Conservation (phyloP, 2,329 filamentous ascomycete species). For the Diatrype stigma region DNA sequence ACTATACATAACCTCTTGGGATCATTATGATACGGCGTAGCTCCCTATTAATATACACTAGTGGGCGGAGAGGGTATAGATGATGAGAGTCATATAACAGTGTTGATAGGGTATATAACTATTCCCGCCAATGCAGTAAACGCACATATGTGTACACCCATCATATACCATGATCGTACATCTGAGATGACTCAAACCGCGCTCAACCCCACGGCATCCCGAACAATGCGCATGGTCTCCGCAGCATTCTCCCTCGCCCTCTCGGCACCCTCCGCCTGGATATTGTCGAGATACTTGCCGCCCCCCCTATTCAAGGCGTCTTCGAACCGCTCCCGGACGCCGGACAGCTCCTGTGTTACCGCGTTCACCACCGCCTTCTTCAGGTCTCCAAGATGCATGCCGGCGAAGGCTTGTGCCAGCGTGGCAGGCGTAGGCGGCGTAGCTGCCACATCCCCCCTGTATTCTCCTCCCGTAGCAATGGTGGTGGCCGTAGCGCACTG, state of each 20-base stretch:
- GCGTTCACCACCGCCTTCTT: slow-evolving; percentile 61
- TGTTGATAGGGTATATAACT: too few relatives aligned
- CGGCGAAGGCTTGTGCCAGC: slow-evolving; percentile 29
- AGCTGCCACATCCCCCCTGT: slow-evolving; percentile 16
- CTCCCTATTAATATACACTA: too few relatives aligned
- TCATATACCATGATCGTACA: not conserved
- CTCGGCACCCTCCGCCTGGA: slow-evolving; percentile 54
- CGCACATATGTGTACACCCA: too few relatives aligned
- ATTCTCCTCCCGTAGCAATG: too few relatives aligned
- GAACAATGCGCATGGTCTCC: slow-evolving; percentile 51
- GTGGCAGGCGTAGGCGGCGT: slow-evolving; percentile 28
- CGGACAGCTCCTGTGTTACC: slow-evolving; percentile 47
- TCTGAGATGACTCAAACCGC: not conserved
- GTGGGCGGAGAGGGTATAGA: too few relatives aligned
- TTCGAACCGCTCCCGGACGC: slow-evolving; percentile 46
- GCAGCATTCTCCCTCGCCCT: slow-evolving; percentile 60
- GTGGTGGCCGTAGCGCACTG: slow-evolving; percentile 51
- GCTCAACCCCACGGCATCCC: slow-evolving; percentile 47
- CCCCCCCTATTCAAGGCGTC: slow-evolving; percentile 41
- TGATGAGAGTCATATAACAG: too few relatives aligned
- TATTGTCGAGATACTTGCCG: slow-evolving; percentile 49
- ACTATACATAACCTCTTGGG: too few relatives aligned
- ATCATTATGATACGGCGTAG: too few relatives aligned
- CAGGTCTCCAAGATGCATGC: slow-evolving; percentile 50
- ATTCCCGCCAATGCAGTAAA: too few relatives aligned